Conservation (phyloP, 225 moss, liverwort and hornwort species). For the Marchantia paleacea region DNA sequence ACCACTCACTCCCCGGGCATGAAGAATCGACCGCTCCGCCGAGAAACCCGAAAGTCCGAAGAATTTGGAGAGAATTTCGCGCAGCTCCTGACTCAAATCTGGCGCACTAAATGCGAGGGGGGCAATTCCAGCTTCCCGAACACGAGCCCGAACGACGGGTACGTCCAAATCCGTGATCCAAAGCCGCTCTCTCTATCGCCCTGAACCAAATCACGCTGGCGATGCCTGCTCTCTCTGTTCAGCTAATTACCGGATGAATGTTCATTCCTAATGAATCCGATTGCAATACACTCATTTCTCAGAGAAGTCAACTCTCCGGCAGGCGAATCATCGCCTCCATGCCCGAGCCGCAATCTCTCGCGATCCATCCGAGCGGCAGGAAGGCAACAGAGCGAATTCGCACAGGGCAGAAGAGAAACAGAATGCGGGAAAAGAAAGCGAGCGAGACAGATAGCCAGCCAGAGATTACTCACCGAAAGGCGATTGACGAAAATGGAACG, state of each 20-base stretch:
- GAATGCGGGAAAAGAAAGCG: background rate
- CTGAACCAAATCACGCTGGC: background rate
- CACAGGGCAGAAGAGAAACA: background rate
- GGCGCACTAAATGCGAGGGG: background rate
- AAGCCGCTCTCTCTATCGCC: background rate
- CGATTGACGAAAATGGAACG: slow-evolving; percentile 44
- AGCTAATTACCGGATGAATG: background rate
- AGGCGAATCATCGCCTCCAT: background rate
- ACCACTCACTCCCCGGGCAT: background rate
- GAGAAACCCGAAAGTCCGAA: background rate
- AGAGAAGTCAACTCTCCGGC: background rate
- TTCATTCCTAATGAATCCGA: background rate
- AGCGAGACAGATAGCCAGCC: background rate
- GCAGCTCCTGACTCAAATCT: background rate
- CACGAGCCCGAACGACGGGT: background rate
- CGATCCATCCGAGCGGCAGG: background rate
- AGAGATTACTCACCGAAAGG: slow-evolving; percentile 26
- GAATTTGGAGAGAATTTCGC: background rate
- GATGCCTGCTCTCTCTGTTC: background rate
- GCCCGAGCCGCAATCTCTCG: background rate
- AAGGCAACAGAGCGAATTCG: background rate
- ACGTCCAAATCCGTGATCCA: slow-evolving; percentile 1
- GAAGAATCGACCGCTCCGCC: background rate
- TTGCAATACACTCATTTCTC: background rate
- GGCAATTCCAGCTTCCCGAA: background rate